Evolutionary conservation across 768 basidiomycete genomes (phyloP).

Genomic region (Pisolithus orientalis): DNA sequence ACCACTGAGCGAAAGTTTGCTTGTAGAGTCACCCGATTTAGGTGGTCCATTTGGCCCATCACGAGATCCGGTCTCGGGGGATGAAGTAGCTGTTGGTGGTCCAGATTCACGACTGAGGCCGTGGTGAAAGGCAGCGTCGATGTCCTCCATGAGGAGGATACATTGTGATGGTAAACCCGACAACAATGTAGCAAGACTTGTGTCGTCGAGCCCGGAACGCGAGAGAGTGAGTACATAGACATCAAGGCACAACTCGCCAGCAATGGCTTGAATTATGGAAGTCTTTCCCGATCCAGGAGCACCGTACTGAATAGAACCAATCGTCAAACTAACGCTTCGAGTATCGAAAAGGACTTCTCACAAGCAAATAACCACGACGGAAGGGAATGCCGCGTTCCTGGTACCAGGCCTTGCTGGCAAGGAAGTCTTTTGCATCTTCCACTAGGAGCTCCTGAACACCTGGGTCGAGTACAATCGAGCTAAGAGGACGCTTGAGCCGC

Average conservation of each 20-base stretch:
- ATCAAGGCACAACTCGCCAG: conserved; percentile 71
- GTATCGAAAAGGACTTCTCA: conserved; percentile 10
- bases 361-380: conserved; percentile 71
- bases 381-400: conserved; percentile 73
- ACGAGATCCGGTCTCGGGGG: conserved; percentile 9
- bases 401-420: conserved; percentile 68
- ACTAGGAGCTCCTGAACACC: conserved; percentile 61
- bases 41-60: conserved; percentile 1
- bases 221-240: conserved; percentile 71
- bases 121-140: conserved; percentile 67
- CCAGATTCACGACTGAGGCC: conserved; percentile 29
- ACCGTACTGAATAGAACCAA: conserved; percentile 35
- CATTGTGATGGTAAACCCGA: conserved; percentile 60
- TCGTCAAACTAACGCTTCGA: too few relatives aligned
- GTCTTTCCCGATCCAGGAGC: conserved; percentile 78
- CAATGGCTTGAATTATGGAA: conserved; percentile 67
- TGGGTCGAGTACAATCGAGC: conserved; percentile 65
- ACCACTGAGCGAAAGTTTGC: conserved; percentile 58
- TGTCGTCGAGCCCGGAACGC: conserved; percentile 57
- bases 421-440: conserved; percentile 65
- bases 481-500: conserved; percentile 58
- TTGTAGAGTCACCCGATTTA: neutral
- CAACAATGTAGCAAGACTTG: conserved; percentile 50
- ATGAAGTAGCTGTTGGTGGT: neutral
- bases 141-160: conserved; percentile 79